Conservation (phyloP, 2,329 filamentous ascomycete genomes). For the Cladosporium colombiae region DNA sequence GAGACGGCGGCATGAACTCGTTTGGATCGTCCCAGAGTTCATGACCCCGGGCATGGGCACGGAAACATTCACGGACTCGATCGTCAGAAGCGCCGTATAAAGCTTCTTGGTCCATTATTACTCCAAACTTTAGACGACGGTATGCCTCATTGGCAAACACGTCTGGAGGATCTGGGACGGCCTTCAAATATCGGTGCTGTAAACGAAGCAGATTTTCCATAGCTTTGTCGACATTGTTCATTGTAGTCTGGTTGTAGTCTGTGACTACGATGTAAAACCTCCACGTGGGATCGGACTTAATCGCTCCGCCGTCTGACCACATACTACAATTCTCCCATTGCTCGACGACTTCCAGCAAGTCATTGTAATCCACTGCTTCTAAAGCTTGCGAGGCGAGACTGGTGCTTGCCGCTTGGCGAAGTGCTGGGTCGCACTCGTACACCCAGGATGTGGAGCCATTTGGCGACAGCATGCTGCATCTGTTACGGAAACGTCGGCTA, state of each 20-base stretch:
- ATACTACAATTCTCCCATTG: neutral
- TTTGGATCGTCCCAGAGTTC: neutral
- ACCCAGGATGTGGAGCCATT: too few species aligned
- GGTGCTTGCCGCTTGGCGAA: neutral
- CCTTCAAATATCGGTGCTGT: neutral
- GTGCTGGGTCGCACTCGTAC: too few species aligned
- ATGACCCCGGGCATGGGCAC: neutral
- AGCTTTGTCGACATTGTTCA: neutral
- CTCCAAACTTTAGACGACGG: neutral
- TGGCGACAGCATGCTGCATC: too few species aligned
- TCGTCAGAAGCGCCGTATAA: neutral
- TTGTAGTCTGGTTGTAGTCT: neutral
- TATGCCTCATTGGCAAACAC: neutral
- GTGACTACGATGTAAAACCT: neutral
- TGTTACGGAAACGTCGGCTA: too few species aligned
- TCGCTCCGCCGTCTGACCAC: neutral
- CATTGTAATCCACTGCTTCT: neutral
- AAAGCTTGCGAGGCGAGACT: neutral
- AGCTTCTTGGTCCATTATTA: neutral
- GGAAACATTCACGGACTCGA: neutral
- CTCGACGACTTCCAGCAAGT: neutral
- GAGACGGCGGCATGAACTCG: neutral
- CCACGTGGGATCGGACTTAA: neutral
- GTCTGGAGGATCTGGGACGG: neutral
- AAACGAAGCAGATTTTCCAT: neutral